Evolutionary conservation across 2,329 filamentous ascomycete species (phyloP).

Genomic region (Dothidotthia symphoricarpi): DNA sequence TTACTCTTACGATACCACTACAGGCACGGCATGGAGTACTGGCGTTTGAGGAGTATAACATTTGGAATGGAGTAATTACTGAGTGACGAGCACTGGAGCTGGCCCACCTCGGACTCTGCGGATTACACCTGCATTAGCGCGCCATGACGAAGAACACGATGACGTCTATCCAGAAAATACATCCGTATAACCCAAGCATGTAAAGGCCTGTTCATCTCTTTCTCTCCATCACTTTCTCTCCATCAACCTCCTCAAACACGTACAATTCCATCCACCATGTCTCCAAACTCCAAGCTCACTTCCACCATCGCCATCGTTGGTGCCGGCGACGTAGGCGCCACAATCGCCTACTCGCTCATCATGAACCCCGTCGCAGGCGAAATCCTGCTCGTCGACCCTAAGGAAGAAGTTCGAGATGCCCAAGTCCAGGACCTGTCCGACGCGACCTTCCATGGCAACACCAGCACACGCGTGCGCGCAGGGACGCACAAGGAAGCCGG

Average conservation of each 20-base stretch:
- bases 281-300: conserved; percentile 15
- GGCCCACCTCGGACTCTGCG: conserved; percentile 1
- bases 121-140: conserved; percentile 11
- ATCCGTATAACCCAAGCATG: neutral
- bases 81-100: neutral
- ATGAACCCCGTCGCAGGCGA: conserved; percentile 20
- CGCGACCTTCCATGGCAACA: conserved; percentile 19
- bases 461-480: conserved; percentile 14
- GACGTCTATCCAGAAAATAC: conserved; percentile 9
- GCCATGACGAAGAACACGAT: conserved; percentile 6
- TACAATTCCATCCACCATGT: conserved; percentile 5
- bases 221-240: neutral
- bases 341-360: conserved; percentile 25
- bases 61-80: neutral
- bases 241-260: neutral
- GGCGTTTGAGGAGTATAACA: too few relatives aligned
- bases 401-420: conserved; percentile 21
- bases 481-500: conserved; percentile 26
- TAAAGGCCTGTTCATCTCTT: neutral
- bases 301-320: conserved; percentile 23
- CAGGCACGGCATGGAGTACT: too few relatives aligned
- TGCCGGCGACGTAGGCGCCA: conserved; percentile 24
- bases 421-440: conserved; percentile 21
- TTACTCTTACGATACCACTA: too few relatives aligned
- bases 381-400: conserved; percentile 21